Percentiles rank a stretch among this genome's conserved stretches.
Evolutionary conservation across 1,139 yeast genomes (phyloP).

Genomic region (Geotrichum aggregatum): DNA sequence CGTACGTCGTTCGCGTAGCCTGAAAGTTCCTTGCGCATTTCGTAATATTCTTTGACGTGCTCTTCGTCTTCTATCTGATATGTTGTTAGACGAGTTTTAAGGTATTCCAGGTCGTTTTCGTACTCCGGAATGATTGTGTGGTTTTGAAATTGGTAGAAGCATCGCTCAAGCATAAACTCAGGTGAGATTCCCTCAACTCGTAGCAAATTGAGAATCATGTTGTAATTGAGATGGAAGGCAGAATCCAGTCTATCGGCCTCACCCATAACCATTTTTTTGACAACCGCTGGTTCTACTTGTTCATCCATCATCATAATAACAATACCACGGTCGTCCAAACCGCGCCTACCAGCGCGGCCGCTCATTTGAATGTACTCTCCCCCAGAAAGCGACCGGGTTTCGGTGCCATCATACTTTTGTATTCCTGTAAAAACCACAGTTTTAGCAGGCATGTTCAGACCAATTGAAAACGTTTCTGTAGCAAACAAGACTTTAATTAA

Average conservation of each 20-base stretch:
- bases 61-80: conserved; percentile 69
- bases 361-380: conserved; percentile 99
- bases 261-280: conserved; percentile 98
- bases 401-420: conserved; percentile 96
- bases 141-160: conserved; percentile 93
- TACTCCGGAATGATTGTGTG: conserved; percentile 82
- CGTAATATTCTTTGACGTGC: conserved; percentile 74
- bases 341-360: conserved; percentile 99
- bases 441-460: conserved; percentile 96
- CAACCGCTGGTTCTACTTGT: conserved; percentile 98
- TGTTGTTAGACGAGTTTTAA: conserved; percentile 48
- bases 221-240: conserved; percentile 93
- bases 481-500: conserved; percentile 90
- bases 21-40: conserved; percentile 65
- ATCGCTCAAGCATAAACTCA: conserved; percentile 90
- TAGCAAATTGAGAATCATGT: conserved; percentile 92
- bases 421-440: conserved; percentile 97
- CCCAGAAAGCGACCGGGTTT: conserved; percentile 97
- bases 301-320: conserved; percentile 99
- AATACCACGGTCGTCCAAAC: conserved; percentile 97
- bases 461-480: conserved; percentile 97
- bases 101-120: conserved; percentile 57
- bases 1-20: conserved; percentile 73
- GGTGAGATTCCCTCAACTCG: conserved; percentile 98
- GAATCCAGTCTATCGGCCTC: conserved; percentile 95